Evolutionary conservation across 2,329 filamentous ascomycete genomes (phyloP).

Genomic region (Penicillium frequentans): DNA sequence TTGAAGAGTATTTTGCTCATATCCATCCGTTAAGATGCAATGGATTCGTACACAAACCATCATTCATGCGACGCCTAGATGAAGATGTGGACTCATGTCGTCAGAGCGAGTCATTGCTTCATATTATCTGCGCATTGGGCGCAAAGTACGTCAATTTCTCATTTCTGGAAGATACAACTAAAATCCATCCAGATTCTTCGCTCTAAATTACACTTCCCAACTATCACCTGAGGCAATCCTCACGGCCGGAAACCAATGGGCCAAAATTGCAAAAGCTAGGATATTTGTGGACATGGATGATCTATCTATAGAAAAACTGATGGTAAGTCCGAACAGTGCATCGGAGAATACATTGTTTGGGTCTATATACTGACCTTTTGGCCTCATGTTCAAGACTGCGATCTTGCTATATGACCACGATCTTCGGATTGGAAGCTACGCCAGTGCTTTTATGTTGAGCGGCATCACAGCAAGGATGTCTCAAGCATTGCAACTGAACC

Average conservation of each 20-base stretch:
- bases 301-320: conserved; percentile 16
- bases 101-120: conserved; percentile 20
- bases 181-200: conserved; percentile 9
- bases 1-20: conserved; percentile 29
- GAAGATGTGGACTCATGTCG: conserved; percentile 17
- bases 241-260: conserved; percentile 16
- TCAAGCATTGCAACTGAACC: conserved; percentile 28
- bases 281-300: conserved; percentile 18
- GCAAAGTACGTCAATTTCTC: conserved; percentile 17
- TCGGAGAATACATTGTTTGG: background rate
- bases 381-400: conserved; percentile 12
- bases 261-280: conserved; percentile 12
- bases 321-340: conserved; percentile 3
- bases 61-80: conserved; percentile 27
- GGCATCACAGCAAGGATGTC: conserved; percentile 25
- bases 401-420: conserved; percentile 28
- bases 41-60: conserved; percentile 29
- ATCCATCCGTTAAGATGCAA: conserved; percentile 28
- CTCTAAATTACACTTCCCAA: conserved; percentile 4
- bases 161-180: background rate
- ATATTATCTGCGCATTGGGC: conserved; percentile 26
- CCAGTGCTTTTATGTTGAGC: conserved; percentile 28
- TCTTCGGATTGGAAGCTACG: conserved; percentile 28
- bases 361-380: background rate
- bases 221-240: conserved; percentile 10